These are phyloP conservation scores for Suhomyces bribrorum DNA, from an alignment of 1,139 yeast species.

Conservation along the genomic window DNA sequence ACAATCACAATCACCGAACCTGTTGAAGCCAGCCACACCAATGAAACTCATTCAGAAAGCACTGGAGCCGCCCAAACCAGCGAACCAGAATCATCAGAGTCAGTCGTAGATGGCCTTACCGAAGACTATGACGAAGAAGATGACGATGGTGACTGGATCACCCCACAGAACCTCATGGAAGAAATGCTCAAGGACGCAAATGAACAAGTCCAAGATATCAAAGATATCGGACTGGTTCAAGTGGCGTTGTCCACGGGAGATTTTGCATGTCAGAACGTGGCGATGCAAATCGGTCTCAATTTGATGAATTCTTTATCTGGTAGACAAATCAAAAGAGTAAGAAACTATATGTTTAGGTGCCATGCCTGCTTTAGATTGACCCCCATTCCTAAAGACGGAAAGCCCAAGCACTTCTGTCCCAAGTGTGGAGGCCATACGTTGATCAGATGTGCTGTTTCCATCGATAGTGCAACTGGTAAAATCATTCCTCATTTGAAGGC, in stretches of 20 bases:
- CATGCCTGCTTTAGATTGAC: slow-evolving; percentile 91
- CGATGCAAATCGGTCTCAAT: slow-evolving; percentile 86
- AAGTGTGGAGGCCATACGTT: slow-evolving; percentile 93
- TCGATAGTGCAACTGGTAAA: slow-evolving; percentile 76
- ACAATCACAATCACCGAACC: neutral
- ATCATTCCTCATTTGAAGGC: slow-evolving; percentile 88
- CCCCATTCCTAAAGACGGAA: slow-evolving; percentile 75
- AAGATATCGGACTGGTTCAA: slow-evolving; percentile 34
- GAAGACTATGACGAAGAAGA: slow-evolving; percentile 58
- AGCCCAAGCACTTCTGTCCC: slow-evolving; percentile 89
- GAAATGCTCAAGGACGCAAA: slow-evolving; percentile 65
- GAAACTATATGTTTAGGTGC: slow-evolving; percentile 93
- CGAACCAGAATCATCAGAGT: slow-evolving; percentile 12
- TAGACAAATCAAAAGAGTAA: slow-evolving; percentile 75
- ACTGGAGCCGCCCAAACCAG: slow-evolving; percentile 16
- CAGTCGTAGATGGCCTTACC: no score
- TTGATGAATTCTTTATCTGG: slow-evolving; percentile 87
- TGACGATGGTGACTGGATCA: slow-evolving; percentile 95
- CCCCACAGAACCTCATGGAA: slow-evolving; percentile 78
- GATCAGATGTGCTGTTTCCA: slow-evolving; percentile 85
- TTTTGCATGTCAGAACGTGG: slow-evolving; percentile 95
- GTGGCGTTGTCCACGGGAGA: slow-evolving; percentile 94
- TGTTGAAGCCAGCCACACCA: slow-evolving; percentile 8
- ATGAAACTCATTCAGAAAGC: no score
- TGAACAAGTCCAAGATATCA: slow-evolving; percentile 40